Evolutionary conservation across 495 filamentous ascomycete genomes (phyloP), one percentile per base, ranked within the genome.

Genomic region (Neurospora cerealis): DNA sequence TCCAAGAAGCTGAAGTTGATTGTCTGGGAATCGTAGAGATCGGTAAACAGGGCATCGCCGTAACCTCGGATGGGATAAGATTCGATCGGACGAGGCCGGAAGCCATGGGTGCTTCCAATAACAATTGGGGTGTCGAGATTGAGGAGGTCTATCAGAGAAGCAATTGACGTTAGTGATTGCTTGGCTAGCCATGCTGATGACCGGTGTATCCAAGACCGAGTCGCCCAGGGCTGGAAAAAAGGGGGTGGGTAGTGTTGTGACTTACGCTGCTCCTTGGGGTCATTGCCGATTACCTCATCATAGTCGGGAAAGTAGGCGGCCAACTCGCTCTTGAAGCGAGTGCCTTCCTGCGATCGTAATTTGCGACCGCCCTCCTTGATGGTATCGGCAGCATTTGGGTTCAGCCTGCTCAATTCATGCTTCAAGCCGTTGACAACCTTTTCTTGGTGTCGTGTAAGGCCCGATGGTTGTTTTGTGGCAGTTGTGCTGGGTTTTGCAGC

Each of bases 221-320:
- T 60, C 15, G 19, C 15, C 34, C n/a, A 38, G 9, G 19, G 10
- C 39, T 42, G 62, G 3, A 62, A 48, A 38, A 71, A 71, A 24
- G 1, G 78, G 73, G 70, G 77, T 39, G 11, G 7, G 70, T 38
- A 37, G 17, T 36, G 72, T 70, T 44, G 66, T n/a, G 76, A 84
- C 88, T 76, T 86, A 97, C 93, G 92, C 73, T 89, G 84, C 79
- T 94, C 90, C 73, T 91, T 89, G 7, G 89, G 88, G 75, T 93
- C 91, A 75, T 94, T 91, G 73, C 91, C 93, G 79, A 97, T 91
- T 72, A 97, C 87, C 76, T 96, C 92, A 79, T 97, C 94, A 81
- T 95, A 97, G 74, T 95, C 93, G 60, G 92, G 89, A 77, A 97
- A 96, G 81, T 96, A 97, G 39, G 89, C 86, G 10, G 93, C 91